These are phyloP conservation scores for Triadica sebifera DNA, from an alignment of 345 rosid species.

Conservation along the genomic window DNA sequence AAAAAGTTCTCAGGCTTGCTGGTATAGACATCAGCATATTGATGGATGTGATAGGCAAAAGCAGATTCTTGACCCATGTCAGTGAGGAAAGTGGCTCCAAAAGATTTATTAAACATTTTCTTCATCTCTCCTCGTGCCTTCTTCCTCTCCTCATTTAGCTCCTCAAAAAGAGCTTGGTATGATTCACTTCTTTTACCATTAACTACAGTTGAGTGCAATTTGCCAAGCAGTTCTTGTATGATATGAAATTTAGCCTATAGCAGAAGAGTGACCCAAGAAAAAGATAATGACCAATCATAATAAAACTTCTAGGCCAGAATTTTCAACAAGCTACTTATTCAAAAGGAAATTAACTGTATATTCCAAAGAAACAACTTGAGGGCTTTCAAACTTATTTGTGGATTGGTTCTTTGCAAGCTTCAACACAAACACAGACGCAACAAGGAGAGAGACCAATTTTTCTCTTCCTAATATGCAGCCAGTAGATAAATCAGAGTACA, in stretches of 20 bases:
- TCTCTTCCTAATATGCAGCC: background rate
- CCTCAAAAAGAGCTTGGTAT: slow-evolving; percentile 55
- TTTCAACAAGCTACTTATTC: background rate
- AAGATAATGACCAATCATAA: background rate
- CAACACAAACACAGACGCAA: background rate
- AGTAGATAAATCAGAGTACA: background rate
- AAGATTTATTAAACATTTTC: slow-evolving; percentile 82
- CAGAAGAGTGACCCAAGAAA: background rate
- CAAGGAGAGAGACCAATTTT: background rate
- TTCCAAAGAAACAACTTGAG: background rate
- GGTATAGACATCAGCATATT: slow-evolving; percentile 86
- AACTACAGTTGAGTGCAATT: slow-evolving; percentile 56
- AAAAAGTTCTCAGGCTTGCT: slow-evolving; percentile 91
- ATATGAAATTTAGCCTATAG: slow-evolving; percentile 89
- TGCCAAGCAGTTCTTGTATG: slow-evolving; percentile 88
- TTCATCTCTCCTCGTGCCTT: slow-evolving; percentile 71
- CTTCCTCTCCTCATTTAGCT: slow-evolving; percentile 72
- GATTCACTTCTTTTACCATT: slow-evolving; percentile 47
- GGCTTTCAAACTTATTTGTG: background rate
- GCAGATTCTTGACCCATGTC: slow-evolving; percentile 95
- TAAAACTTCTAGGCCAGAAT: background rate
- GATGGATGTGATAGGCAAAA: slow-evolving; percentile 93
- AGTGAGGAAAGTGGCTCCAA: slow-evolving; percentile 93
- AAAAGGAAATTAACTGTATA: background rate
- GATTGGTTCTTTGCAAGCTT: background rate